Percentiles rank a stretch among this genome's conserved stretches.
These are phyloP conservation scores for Strigomonas culicis DNA, from an alignment of 208 protist species.

Conservation along the genomic window DNA sequence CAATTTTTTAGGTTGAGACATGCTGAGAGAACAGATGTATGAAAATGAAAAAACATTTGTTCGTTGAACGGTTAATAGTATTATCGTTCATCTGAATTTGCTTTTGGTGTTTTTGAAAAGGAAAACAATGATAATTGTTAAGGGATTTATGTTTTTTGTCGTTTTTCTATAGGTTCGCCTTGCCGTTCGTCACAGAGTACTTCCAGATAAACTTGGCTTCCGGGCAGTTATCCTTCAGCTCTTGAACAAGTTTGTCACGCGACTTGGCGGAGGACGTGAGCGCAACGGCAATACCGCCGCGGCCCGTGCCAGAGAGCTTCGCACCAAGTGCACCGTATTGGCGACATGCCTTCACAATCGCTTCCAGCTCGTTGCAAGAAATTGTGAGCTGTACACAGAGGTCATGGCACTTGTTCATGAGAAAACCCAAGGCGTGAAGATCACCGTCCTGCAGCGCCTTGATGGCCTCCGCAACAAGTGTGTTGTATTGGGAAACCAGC, in stretches of 20 bases:
- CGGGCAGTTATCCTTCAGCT: slow-evolving; percentile 32
- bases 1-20: background rate
- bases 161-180: background rate
- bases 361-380: slow-evolving; percentile 63
- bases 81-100: background rate
- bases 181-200: slow-evolving; percentile 42
- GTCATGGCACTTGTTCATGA: slow-evolving; percentile 69
- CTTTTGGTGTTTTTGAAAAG: background rate
- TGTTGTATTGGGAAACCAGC: slow-evolving; percentile 37
- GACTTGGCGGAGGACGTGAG: slow-evolving; percentile 26
- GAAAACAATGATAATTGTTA: slow-evolving; percentile 11
- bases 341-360: slow-evolving; percentile 46
- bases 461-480: slow-evolving; percentile 29
- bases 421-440: slow-evolving; percentile 27
- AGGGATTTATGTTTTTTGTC: background rate
- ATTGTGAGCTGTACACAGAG: slow-evolving; percentile 62
- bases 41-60: background rate
- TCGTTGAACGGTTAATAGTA: background rate
- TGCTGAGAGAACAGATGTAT: too few species aligned
- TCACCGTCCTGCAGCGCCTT: slow-evolving; percentile 45
- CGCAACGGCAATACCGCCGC: slow-evolving; percentile 72
- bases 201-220: slow-evolving; percentile 73
- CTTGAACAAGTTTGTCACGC: slow-evolving; percentile 38
- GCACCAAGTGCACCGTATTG: slow-evolving; percentile 56
- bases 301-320: slow-evolving; percentile 80